Evolutionary conservation across 208 protist genomes (phyloP).

Genomic region (Crithidia acanthocephali): DNA sequence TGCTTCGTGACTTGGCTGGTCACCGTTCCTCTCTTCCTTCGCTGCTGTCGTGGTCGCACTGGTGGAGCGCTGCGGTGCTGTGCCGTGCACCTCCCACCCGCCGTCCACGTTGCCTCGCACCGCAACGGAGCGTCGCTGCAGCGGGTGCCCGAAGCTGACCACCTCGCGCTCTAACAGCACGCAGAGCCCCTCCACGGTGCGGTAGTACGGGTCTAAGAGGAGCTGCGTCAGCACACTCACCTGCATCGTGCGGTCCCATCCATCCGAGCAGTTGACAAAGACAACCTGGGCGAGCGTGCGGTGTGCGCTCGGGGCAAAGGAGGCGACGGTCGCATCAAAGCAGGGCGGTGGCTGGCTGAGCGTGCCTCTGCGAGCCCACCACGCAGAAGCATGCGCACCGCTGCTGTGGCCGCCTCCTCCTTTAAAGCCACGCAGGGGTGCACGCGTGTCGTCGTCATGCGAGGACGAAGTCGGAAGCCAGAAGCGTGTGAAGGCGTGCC

Average conservation of each 20-base stretch:
- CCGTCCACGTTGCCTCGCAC: conserved; percentile 29
- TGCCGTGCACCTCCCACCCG: conserved; percentile 5
- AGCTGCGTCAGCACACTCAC: conserved; percentile 76
- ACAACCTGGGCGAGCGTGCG: conserved; percentile 26
- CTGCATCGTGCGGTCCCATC: conserved; percentile 95
- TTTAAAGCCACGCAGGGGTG: background rate
- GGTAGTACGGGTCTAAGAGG: conserved; percentile 93
- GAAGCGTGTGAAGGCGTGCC: conserved; percentile 32
- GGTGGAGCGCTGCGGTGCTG: background rate
- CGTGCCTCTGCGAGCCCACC: conserved; percentile 1
- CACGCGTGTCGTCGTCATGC: too few species aligned
- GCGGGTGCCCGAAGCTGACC: conserved; percentile 85
- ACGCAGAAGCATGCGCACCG: background rate
- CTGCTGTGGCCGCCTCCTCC: background rate
- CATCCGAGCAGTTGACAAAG: conserved; percentile 87
- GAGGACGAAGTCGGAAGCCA: conserved; percentile 16
- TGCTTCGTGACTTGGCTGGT: background rate
- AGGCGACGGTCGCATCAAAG: conserved; percentile 17
- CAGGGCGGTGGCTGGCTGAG: background rate
- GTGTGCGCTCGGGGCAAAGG: conserved; percentile 27
- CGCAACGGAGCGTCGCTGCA: conserved; percentile 23
- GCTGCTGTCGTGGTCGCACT: background rate
- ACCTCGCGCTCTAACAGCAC: conserved; percentile 95
- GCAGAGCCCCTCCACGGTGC: conserved; percentile 92
- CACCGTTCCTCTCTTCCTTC: too few species aligned